phyloP scores from a whole-genome alignment of 495 filamentous ascomycete genomes.

The Chlorociboria aeruginascens region DNA sequence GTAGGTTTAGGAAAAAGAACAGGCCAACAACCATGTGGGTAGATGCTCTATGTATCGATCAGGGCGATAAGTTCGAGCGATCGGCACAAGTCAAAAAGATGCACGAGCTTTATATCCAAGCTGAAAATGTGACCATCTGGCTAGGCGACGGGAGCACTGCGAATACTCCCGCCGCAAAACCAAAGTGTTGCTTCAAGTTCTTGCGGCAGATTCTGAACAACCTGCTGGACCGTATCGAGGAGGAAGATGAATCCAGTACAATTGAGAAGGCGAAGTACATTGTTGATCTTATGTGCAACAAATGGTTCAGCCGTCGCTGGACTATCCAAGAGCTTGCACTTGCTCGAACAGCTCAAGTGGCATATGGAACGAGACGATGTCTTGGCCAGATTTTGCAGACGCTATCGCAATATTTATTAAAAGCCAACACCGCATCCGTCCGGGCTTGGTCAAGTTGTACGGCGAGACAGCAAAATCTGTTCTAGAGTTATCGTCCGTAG shows the following conservation, averaged over 20 bases:
- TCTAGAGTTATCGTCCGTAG: too few species aligned
- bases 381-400: constrained; percentile 24
- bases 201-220: constrained; percentile 1
- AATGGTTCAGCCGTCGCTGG: constrained; percentile 27
- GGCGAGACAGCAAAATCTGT: too few species aligned
- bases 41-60: constrained; percentile 5
- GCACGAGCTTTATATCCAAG: constrained; percentile 1
- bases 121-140: constrained; percentile 11
- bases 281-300: constrained; percentile 22
- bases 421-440: not conserved
- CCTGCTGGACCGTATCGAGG: not conserved
- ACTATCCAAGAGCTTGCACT: constrained; percentile 29
- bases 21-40: constrained; percentile 37
- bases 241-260: not conserved
- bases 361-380: constrained; percentile 19
- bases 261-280: constrained; percentile 8
- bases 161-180: not conserved
- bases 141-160: constrained; percentile 2
- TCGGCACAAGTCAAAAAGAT: constrained; percentile 1
- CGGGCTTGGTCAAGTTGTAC: not conserved
- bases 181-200: not conserved
- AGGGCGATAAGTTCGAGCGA: not conserved
- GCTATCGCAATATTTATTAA: constrained; percentile 11
- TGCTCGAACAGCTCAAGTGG: constrained; percentile 18
- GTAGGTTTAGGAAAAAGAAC: constrained; percentile 21